Evolutionary conservation across 331 rosid species (phyloP).

Genomic region (Cydonia oblonga): DNA sequence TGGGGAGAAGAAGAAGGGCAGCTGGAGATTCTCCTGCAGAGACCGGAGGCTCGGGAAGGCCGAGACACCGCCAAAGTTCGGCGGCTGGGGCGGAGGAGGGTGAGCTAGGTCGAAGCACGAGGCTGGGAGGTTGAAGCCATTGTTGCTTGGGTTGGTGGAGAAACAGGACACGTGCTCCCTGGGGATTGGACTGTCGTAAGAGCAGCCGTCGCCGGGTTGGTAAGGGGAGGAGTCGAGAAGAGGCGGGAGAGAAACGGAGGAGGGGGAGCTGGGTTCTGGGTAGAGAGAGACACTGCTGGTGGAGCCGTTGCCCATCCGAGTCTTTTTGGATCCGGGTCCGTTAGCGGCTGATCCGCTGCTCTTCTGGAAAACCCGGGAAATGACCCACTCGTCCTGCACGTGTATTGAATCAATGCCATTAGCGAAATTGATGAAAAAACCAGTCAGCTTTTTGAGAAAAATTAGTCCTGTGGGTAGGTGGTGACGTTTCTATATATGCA

Average conservation of each 20-base stretch:
- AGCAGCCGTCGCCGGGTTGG: constrained; percentile 40
- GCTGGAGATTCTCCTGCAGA: constrained; percentile 73
- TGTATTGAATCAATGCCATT: not conserved
- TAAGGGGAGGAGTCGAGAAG: constrained; percentile 62
- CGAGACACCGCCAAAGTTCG: constrained; percentile 18
- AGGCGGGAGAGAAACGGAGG: constrained; percentile 80
- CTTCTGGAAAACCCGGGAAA: constrained; percentile 85
- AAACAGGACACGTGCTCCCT: constrained; percentile 99
- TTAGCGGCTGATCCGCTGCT: constrained; percentile 17
- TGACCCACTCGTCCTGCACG: constrained; percentile 89
- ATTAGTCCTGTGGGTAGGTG: not conserved
- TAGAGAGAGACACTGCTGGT: constrained; percentile 4
- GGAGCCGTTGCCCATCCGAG: constrained; percentile 21
- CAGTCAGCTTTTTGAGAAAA: not conserved
- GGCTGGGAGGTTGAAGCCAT: constrained; percentile 9
- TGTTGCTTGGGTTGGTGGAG: constrained; percentile 56
- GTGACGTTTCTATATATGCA: too few species aligned
- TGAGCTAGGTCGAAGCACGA: constrained; percentile 26
- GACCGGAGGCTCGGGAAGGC: constrained; percentile 75
- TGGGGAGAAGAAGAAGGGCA: constrained; percentile 42
- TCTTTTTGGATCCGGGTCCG: constrained; percentile 31
- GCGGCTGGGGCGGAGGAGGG: constrained; percentile 13
- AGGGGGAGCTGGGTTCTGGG: constrained; percentile 71
- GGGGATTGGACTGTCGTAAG: constrained; percentile 33
- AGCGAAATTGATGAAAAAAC: not conserved